Conservation (phyloP, 2,329 filamentous ascomycete genomes). For the Neobulgaria alba region DNA sequence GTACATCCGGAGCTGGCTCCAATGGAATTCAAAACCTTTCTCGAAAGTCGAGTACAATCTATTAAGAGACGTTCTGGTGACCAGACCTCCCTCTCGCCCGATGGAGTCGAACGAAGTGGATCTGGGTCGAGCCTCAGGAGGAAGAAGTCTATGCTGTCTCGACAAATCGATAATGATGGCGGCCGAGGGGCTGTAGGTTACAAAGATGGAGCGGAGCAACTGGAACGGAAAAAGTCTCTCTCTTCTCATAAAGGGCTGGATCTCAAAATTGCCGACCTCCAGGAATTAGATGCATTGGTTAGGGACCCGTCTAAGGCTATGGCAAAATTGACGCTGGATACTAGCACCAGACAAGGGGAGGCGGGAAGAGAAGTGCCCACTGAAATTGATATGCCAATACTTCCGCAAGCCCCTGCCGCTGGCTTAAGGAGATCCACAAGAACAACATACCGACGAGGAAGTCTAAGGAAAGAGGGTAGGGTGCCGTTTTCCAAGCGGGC, state of each 20-base stretch:
- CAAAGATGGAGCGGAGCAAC: conserved; percentile 71
- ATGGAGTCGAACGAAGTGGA: conserved; percentile 42
- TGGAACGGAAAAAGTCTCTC: conserved; percentile 65
- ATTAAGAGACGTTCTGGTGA: conserved; percentile 79
- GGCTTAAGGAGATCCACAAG: conserved; percentile 82
- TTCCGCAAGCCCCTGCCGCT: conserved; percentile 67
- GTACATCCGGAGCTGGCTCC: conserved; percentile 92
- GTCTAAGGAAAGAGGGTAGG: conserved; percentile 70
- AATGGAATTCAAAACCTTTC: conserved; percentile 91
- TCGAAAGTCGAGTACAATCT: conserved; percentile 85
- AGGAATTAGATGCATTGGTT: conserved; percentile 70
- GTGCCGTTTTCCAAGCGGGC: conserved; percentile 67
- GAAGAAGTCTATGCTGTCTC: conserved; percentile 93
- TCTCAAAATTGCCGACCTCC: conserved; percentile 51
- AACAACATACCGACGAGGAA: conserved; percentile 84
- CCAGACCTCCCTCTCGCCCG: conserved; percentile 53
- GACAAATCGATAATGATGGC: conserved; percentile 72
- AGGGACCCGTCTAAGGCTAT: conserved; percentile 68
- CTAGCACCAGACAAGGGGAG: conserved; percentile 18
- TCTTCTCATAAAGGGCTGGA: conserved; percentile 42
- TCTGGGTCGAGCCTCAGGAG: conserved; percentile 58
- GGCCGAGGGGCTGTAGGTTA: conserved; percentile 54
- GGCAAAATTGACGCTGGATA: conserved; percentile 49
- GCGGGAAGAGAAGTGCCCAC: conserved; percentile 28
- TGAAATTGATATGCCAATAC: conserved; percentile 73